A percentile compares a stretch with the other conserved stretches of the same genome.
Conservation (phyloP, 805 yeast species). For the Kuraishia molischiana region DNA sequence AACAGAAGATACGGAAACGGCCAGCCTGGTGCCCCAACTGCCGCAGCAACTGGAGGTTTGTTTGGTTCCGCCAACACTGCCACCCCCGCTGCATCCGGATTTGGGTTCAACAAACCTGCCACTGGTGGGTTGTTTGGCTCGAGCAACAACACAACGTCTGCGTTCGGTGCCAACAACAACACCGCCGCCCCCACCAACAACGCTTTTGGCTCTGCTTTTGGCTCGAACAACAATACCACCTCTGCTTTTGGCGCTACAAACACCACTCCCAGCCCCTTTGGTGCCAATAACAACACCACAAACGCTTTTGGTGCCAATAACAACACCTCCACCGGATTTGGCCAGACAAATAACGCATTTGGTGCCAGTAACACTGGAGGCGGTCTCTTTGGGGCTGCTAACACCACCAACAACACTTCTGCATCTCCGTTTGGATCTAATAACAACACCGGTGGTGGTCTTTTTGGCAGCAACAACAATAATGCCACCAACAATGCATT, state of each 20-base stretch:
- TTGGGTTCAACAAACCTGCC: slow-evolving; percentile 12
- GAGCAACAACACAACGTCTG: slow-evolving; percentile 9
- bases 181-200: slow-evolving; percentile 16
- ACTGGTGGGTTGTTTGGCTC: slow-evolving; percentile 30
- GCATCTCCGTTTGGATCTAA: slow-evolving; percentile 9
- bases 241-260: slow-evolving; percentile 15
- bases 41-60: slow-evolving; percentile 3
- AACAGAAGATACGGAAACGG: slow-evolving; percentile 50
- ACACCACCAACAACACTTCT: not conserved
- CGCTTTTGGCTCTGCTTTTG: slow-evolving; percentile 21
- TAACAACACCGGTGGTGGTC: slow-evolving; percentile 4
- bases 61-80: slow-evolving; percentile 4
- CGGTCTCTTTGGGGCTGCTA: slow-evolving; percentile 15
- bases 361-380: slow-evolving; percentile 13
- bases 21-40: not conserved
- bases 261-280: slow-evolving; percentile 15
- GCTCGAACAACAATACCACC: slow-evolving; percentile 11
- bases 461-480: not conserved
- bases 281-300: slow-evolving; percentile 13
- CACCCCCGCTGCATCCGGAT: slow-evolving; percentile 9
- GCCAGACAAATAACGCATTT: slow-evolving; percentile 12
- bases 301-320: slow-evolving; percentile 15
- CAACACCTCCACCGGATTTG: slow-evolving; percentile 8
- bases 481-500: slow-evolving; percentile 8
- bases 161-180: slow-evolving; percentile 14